phyloP scores from a whole-genome alignment of 768 basidiomycete species.

The Hortiboletus flavorubellus region DNA sequence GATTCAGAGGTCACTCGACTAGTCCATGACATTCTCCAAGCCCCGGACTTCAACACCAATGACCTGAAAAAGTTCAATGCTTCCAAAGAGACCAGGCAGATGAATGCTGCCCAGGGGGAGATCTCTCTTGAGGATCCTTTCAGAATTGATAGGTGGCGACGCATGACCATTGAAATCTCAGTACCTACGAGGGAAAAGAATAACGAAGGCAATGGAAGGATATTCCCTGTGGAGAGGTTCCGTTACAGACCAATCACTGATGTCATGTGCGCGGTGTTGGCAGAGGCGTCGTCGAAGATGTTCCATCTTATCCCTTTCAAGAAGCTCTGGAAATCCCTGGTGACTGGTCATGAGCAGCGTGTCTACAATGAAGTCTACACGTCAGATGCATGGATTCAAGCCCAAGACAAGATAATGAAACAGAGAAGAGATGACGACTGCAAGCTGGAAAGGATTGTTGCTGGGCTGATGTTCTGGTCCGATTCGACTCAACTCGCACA shows the following conservation, averaged over 20 bases:
- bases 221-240: too few species aligned
- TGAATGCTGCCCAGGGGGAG: not conserved
- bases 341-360: too few species aligned
- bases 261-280: not conserved
- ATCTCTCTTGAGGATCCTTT: too few species aligned
- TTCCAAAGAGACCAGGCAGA: not conserved
- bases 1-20: not conserved
- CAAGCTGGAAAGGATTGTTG: not conserved
- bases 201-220: too few species aligned
- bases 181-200: too few species aligned
- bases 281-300: not conserved
- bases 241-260: too few species aligned
- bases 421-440: slow-evolving; percentile 1
- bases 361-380: too few species aligned
- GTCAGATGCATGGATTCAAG: too few species aligned
- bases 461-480: not conserved
- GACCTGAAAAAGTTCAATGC: not conserved
- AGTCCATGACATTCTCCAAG: not conserved
- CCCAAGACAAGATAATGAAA: not conserved
- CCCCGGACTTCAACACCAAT: not conserved
- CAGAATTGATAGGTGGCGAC: too few species aligned
- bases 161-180: too few species aligned
- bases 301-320: slow-evolving; percentile 25
- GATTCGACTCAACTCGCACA: slow-evolving; percentile 11
- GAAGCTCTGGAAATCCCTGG: too few species aligned